Conservation (phyloP, 768 basidiomycete species). For the Mycena galopus region DNA sequence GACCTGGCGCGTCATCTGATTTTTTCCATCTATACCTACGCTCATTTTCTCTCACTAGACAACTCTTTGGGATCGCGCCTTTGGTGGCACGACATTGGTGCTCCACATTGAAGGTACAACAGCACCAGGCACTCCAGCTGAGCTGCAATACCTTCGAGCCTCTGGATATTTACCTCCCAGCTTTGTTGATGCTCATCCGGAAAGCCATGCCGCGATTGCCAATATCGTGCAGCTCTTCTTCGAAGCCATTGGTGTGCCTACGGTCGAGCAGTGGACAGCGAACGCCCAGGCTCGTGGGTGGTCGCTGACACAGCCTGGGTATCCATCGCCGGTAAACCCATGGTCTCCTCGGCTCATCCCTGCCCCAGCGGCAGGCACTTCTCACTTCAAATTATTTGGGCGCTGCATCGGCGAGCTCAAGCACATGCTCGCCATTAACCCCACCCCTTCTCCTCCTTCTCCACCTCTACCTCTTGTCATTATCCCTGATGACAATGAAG, state of each 20-base stretch:
- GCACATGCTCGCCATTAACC: no score
- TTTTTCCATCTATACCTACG: not conserved
- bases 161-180: not conserved
- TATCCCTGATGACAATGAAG: constrained; percentile 5
- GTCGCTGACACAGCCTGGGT: constrained; percentile 1
- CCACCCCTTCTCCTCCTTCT: not conserved
- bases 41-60: not conserved
- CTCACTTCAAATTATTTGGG: constrained; percentile 6
- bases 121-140: not conserved
- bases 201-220: not conserved
- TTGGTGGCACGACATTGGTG: not conserved
- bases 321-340: not conserved
- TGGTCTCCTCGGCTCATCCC: not conserved
- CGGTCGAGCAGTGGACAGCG: not conserved
- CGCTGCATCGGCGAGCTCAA: not conserved
- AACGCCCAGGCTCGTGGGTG: not conserved
- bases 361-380: not conserved
- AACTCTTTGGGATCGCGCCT: constrained; percentile 10
- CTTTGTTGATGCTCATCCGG: not conserved
- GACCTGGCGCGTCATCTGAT: constrained; percentile 5
- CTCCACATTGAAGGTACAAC: not conserved
- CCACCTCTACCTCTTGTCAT: not conserved
- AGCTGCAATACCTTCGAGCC: not conserved
- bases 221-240: constrained; percentile 6
- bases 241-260: constrained; percentile 2